Conservation (phyloP, 306 rosid genomes). For the Chamaecrista fasciculata region DNA sequence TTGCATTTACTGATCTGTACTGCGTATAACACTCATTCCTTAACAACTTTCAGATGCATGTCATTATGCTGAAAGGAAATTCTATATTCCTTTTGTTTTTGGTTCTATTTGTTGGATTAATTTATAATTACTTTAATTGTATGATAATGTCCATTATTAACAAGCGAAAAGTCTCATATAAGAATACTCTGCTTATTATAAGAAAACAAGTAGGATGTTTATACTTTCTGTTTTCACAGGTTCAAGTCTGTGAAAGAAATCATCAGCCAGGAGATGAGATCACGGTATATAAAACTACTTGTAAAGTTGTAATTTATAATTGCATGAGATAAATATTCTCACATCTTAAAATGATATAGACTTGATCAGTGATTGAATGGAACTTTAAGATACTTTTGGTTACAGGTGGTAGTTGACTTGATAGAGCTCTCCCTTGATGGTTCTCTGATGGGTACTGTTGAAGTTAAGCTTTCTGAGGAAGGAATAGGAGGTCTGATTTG, state of each 20-base stretch:
- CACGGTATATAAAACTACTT: slow-evolving; percentile 59
- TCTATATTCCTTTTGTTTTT: background rate
- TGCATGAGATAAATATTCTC: background rate
- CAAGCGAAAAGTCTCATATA: background rate
- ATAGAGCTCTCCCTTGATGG: slow-evolving; percentile 82
- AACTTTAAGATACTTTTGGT: slow-evolving; percentile 29
- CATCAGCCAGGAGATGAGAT: slow-evolving; percentile 94
- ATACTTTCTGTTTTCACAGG: slow-evolving; percentile 45
- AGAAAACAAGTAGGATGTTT: slow-evolving; percentile 1
- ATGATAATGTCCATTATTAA: background rate
- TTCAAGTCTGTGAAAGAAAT: slow-evolving; percentile 95
- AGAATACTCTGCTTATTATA: background rate
- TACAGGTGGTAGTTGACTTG: slow-evolving; percentile 63
- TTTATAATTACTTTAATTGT: slow-evolving; percentile 4
- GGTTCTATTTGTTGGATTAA: background rate
- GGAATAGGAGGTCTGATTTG: slow-evolving; percentile 82
- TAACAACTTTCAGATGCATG: background rate
- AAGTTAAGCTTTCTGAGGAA: slow-evolving; percentile 77
- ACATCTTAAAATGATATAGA: background rate
- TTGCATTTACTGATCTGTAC: background rate
- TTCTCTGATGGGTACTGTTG: slow-evolving; percentile 83
- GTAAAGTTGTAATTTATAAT: slow-evolving; percentile 11
- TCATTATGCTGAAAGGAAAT: background rate
- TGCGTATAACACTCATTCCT: background rate
- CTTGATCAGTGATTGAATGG: slow-evolving; percentile 13